Evolutionary conservation across 1,284 basidiomycete genomes (phyloP).

Genomic region (Fistulinella cinereoalba): DNA sequence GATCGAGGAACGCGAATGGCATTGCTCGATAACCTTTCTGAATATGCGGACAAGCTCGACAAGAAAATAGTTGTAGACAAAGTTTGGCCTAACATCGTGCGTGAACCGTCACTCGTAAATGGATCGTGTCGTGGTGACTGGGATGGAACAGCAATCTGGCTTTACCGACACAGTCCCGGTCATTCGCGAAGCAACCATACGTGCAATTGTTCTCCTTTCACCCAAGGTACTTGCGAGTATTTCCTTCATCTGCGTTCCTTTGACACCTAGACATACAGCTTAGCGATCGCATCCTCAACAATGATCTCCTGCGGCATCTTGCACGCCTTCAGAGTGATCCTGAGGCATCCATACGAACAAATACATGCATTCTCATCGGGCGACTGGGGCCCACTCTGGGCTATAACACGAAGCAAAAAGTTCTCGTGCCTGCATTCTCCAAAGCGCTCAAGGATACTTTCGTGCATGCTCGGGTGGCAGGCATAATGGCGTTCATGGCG

Average conservation of each 20-base stretch:
- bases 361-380: conserved; percentile 95
- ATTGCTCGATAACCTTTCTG: conserved; percentile 79
- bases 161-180: conserved; percentile 93
- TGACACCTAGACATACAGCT: conserved; percentile 47
- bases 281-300: conserved; percentile 91
- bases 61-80: conserved; percentile 82
- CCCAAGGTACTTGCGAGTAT: conserved; percentile 63
- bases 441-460: conserved; percentile 90
- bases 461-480: conserved; percentile 91
- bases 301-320: conserved; percentile 90
- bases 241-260: background rate
- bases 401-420: conserved; percentile 89
- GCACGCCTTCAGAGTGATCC: conserved; percentile 92
- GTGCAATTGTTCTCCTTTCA: conserved; percentile 81
- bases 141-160: conserved; percentile 72
- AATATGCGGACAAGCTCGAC: conserved; percentile 87
- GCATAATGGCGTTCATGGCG: conserved; percentile 95
- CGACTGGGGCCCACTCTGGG: conserved; percentile 84
- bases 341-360: conserved; percentile 94
- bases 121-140: background rate
- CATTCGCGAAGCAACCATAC: conserved; percentile 93
- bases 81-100: conserved; percentile 89
- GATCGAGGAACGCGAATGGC: conserved; percentile 95
- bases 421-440: conserved; percentile 93
- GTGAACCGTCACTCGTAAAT: conserved; percentile 23